phyloP scores from a whole-genome alignment of 352 stramenopile genomes.

The Globisporangium nunn region DNA sequence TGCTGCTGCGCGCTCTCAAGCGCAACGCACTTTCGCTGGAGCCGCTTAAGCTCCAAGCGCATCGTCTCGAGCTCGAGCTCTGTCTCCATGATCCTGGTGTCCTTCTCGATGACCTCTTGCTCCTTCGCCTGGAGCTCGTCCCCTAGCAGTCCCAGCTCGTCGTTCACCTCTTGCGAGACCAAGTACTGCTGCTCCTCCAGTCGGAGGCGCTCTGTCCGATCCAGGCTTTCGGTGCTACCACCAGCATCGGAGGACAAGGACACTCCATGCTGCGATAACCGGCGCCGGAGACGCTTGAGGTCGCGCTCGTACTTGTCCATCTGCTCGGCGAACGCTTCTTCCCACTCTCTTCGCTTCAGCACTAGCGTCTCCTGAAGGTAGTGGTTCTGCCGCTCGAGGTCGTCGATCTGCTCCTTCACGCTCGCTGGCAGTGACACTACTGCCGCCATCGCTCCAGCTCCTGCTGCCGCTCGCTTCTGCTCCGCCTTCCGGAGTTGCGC shows the following conservation, averaged over 20 bases:
- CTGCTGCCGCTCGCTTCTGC: constrained; percentile 11
- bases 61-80: constrained; percentile 67
- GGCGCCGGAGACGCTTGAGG: constrained; percentile 34
- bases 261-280: constrained; percentile 29
- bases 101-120: constrained; percentile 40
- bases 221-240: background rate
- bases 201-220: constrained; percentile 17
- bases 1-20: constrained; percentile 11
- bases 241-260: constrained; percentile 2
- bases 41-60: constrained; percentile 47
- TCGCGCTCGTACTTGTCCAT: constrained; percentile 54
- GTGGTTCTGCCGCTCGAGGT: constrained; percentile 44
- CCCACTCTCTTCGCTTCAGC: constrained; percentile 66
- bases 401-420: constrained; percentile 23
- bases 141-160: constrained; percentile 33
- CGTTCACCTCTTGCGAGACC: constrained; percentile 28
- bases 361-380: constrained; percentile 52
- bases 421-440: background rate
- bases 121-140: constrained; percentile 47
- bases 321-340: constrained; percentile 32
- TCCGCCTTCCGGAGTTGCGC: constrained; percentile 14
- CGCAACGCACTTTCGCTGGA: constrained; percentile 29
- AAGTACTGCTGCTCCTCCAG: constrained; percentile 49
- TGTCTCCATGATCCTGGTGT: constrained; percentile 58
- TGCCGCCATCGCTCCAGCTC: background rate